Percentiles rank a stretch among this genome's conserved stretches.
Evolutionary conservation across 805 yeast species (phyloP).

Genomic region (Yarrowia sp.): DNA sequence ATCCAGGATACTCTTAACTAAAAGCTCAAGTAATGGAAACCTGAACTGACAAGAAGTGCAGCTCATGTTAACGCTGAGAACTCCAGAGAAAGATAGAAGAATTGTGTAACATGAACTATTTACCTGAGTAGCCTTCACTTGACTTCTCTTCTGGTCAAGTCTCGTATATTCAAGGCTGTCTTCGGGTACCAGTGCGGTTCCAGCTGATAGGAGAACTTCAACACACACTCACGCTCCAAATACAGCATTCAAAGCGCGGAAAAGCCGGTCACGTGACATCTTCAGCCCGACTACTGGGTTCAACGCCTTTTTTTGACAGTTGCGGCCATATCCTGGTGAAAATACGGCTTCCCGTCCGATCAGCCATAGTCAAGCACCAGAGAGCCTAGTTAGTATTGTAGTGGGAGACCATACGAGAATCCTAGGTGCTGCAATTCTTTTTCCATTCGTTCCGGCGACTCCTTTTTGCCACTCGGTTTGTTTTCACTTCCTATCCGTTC

Average conservation of each 20-base stretch:
- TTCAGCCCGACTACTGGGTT: not conserved
- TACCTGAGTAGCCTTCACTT: too few relatives aligned
- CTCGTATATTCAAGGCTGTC: too few relatives aligned
- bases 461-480: not conserved
- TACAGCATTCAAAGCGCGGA: not conserved
- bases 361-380: constrained; percentile 34
- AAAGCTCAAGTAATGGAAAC: too few relatives aligned
- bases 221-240: too few relatives aligned
- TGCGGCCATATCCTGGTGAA: constrained; percentile 35
- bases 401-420: constrained; percentile 35
- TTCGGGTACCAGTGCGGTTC: too few relatives aligned
- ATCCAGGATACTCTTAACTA: too few relatives aligned
- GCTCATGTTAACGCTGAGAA: too few relatives aligned
- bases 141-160: too few relatives aligned
- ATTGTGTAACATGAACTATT: too few relatives aligned
- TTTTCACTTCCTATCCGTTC: not conserved
- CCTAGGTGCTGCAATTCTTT: constrained; percentile 28
- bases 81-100: too few relatives aligned
- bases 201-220: not conserved
- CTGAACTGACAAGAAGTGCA: too few relatives aligned
- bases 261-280: not conserved
- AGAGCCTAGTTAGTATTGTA: constrained; percentile 31
- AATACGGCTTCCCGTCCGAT: constrained; percentile 35
- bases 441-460: not conserved
- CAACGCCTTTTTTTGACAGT: not conserved